Evolutionary conservation across 345 rosid genomes (phyloP).

Genomic region (Hibiscus trionum): DNA sequence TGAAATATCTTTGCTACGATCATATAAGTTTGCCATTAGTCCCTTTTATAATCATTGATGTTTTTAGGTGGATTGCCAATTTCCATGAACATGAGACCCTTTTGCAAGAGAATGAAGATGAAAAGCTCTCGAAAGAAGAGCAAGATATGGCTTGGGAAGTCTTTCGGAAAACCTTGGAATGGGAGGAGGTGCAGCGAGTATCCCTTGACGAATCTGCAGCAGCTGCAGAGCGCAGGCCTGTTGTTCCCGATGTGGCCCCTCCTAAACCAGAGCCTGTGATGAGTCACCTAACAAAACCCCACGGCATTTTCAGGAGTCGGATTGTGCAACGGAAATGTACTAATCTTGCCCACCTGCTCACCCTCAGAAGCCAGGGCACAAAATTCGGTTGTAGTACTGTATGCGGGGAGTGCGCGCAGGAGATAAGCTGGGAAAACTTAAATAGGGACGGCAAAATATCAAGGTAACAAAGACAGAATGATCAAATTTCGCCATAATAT

Average conservation of each 20-base stretch:
- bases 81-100: slow-evolving; percentile 91
- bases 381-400: slow-evolving; percentile 68
- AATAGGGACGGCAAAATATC: slow-evolving; percentile 26
- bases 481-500: background rate
- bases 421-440: slow-evolving; percentile 68
- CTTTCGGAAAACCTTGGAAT: slow-evolving; percentile 53
- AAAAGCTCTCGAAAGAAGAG: slow-evolving; percentile 94
- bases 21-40: background rate
- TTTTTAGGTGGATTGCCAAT: slow-evolving; percentile 7
- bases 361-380: slow-evolving; percentile 85
- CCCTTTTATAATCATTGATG: background rate
- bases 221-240: slow-evolving; percentile 33
- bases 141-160: slow-evolving; percentile 99
- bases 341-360: slow-evolving; percentile 67
- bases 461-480: background rate
- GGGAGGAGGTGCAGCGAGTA: slow-evolving; percentile 88
- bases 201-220: slow-evolving; percentile 49
- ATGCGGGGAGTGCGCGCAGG: slow-evolving; percentile 91
- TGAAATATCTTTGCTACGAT: background rate
- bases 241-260: slow-evolving; percentile 18
- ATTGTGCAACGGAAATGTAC: slow-evolving; percentile 65
- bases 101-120: slow-evolving; percentile 97
- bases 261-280: slow-evolving; percentile 24
- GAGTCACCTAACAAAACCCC: slow-evolving; percentile 20
- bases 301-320: slow-evolving; percentile 44